phyloP scores from a whole-genome alignment of 2,329 filamentous ascomycete species.

The Xylaria sp. region DNA sequence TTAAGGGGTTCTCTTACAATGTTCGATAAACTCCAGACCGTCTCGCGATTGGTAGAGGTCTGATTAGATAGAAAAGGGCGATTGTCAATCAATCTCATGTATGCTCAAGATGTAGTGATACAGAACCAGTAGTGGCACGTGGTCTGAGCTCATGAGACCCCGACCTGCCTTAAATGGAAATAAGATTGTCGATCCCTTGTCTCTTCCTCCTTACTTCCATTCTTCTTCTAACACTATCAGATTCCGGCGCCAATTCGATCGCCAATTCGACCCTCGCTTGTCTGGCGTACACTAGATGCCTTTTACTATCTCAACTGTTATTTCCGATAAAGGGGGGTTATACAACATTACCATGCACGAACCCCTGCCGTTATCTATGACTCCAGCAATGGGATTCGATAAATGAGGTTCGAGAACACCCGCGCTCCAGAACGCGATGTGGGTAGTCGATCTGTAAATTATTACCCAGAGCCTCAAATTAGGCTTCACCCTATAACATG shows the following conservation, averaged over 20 bases:
- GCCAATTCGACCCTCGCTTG: neutral
- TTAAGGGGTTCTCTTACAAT: neutral
- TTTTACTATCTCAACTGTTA: neutral
- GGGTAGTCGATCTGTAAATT: conserved; percentile 24
- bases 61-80: neutral
- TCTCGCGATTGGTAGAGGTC: neutral
- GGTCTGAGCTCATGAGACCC: conserved; percentile 15
- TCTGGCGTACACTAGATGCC: neutral
- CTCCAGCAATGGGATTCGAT: neutral
- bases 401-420: conserved; percentile 1
- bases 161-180: conserved; percentile 31
- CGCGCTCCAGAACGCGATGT: conserved; percentile 11
- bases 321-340: neutral
- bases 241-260: conserved; percentile 8
- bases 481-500: neutral
- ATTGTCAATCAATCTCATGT: neutral
- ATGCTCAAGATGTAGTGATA: conserved; percentile 1
- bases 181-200: conserved; percentile 25
- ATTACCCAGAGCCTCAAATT: conserved; percentile 30
- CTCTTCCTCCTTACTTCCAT: neutral
- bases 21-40: neutral
- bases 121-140: conserved; percentile 16
- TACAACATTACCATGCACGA: neutral
- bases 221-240: conserved; percentile 10
- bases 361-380: conserved; percentile 4